phyloP scores from a whole-genome alignment of 2,329 filamentous ascomycete species.

The Onygenales sp. region DNA sequence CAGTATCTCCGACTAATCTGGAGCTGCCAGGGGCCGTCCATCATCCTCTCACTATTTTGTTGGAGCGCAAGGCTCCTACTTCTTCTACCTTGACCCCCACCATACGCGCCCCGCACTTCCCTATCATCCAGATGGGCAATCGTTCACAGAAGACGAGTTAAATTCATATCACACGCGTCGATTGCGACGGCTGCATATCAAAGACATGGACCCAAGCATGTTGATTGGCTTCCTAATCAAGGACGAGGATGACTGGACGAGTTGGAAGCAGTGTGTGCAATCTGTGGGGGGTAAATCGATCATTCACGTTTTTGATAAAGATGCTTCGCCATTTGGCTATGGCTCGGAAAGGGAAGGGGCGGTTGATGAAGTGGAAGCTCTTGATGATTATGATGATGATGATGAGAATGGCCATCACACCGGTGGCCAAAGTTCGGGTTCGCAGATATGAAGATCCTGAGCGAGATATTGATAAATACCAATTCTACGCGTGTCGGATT shows the following conservation, averaged over 20 bases:
- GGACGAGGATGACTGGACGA: constrained; percentile 70
- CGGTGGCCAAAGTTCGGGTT: not conserved
- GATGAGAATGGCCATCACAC: not conserved
- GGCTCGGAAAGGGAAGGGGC: constrained; percentile 57
- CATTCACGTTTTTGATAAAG: constrained; percentile 68
- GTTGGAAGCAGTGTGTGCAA: constrained; percentile 64
- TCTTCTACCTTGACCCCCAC: constrained; percentile 96
- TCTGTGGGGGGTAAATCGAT: constrained; percentile 72
- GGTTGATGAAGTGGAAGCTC: constrained; percentile 79
- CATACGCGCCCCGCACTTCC: constrained; percentile 68
- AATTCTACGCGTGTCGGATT: not conserved
- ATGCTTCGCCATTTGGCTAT: constrained; percentile 41
- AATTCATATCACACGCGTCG: constrained; percentile 80
- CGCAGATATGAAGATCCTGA: not conserved
- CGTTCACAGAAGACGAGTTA: constrained; percentile 56
- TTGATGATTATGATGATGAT: constrained; percentile 58
- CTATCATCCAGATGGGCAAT: constrained; percentile 43
- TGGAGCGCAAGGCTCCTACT: constrained; percentile 61
- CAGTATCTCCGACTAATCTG: not conserved
- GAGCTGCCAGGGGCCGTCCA: constrained; percentile 65
- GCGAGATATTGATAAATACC: not conserved
- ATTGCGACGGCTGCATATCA: constrained; percentile 69
- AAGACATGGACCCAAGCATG: constrained; percentile 98
- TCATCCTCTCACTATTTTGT: constrained; percentile 78
- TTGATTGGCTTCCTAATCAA: constrained; percentile 84